Percentiles rank a stretch among this genome's conserved stretches.
Conservation (phyloP, 805 yeast species). For the Teunomyces pallodes region DNA sequence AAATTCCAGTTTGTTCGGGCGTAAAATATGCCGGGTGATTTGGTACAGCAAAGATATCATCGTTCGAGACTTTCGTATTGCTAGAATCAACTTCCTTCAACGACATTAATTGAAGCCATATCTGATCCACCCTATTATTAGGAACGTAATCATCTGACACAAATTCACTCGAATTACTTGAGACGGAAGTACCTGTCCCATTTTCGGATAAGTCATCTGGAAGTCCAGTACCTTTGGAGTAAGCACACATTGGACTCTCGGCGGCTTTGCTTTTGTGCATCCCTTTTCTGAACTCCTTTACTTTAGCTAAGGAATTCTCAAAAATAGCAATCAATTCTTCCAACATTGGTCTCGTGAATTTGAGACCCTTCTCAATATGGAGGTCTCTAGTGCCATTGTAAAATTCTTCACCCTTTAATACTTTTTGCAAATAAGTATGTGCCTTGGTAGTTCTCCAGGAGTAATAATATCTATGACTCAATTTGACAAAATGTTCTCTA, state of each 20-base stretch:
- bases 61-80: not conserved
- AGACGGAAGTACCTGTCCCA: not conserved
- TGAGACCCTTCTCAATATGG: conserved; percentile 7
- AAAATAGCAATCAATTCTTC: conserved; percentile 20
- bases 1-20: not conserved
- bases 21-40: not conserved
- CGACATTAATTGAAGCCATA: conserved; percentile 13
- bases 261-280: not conserved
- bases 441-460: conserved; percentile 70
- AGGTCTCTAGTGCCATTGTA: conserved; percentile 11
- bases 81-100: not conserved
- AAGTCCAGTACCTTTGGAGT: not conserved
- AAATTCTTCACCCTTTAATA: conserved; percentile 29
- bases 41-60: not conserved
- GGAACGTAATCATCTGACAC: conserved; percentile 3
- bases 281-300: conserved; percentile 7
- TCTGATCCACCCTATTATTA: conserved; percentile 8
- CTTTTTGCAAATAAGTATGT: conserved; percentile 38
- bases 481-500: conserved; percentile 19
- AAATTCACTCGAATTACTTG: not conserved
- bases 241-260: too few relatives aligned
- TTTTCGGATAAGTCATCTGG: not conserved
- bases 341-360: conserved; percentile 16
- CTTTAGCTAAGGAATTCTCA: conserved; percentile 16
- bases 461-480: conserved; percentile 59